These are phyloP conservation scores for Termitomyces sp. DNA, from an alignment of 768 basidiomycete genomes.

Conservation along the genomic window DNA sequence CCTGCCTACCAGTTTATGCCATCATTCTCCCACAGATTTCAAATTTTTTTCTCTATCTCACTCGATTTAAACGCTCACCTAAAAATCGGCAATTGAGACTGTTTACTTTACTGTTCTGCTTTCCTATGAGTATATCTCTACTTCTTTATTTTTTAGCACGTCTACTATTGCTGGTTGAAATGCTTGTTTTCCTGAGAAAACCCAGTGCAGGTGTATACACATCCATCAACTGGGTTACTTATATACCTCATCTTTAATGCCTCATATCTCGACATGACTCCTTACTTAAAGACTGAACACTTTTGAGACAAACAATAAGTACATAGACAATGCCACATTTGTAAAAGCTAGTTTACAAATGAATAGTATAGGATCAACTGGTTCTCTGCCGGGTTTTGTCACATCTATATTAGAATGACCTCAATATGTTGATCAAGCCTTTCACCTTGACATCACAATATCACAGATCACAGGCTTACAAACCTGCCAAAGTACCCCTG, in stretches of 20 bases:
- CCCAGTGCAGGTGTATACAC: neutral
- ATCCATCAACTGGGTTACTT: neutral
- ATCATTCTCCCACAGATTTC: neutral
- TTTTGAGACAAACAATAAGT: neutral
- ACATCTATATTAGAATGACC: no score
- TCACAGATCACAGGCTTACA: neutral
- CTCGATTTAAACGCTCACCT: neutral
- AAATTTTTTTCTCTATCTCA: neutral
- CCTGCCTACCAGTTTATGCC: neutral
- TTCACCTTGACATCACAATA: neutral
- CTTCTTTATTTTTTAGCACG: neutral
- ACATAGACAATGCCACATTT: no score
- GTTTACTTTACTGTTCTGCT: no score
- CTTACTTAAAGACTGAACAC: neutral
- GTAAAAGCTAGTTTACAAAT: no score
- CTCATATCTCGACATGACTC: no score
- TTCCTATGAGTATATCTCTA: no score
- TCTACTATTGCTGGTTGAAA: neutral
- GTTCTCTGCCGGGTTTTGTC: no score
- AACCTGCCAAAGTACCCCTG: neutral
- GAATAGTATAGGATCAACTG: no score
- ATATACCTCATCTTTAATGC: neutral
- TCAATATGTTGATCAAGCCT: no score
- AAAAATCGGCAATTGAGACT: neutral
- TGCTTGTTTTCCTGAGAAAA: neutral